Base-by-base conservation (phyloP, 306 rosid genomes). In the Vigna unguiculata region DNA sequence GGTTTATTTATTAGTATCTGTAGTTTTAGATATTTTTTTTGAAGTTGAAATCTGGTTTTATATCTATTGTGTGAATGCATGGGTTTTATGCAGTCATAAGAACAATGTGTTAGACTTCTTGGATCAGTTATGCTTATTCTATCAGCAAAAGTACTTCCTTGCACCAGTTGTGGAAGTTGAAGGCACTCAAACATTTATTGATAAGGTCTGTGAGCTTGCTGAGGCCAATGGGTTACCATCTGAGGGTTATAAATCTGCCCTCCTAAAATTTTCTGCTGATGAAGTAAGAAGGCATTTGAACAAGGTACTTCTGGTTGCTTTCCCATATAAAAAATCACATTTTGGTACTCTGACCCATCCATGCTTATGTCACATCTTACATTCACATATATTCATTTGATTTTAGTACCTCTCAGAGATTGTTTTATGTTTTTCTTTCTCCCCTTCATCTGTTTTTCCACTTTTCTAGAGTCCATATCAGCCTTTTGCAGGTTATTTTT, bases 191-290 rank as follows among this genome's bases (percentile, higher is more conserved):
- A 80, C 66, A 41, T 92, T 92, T 81, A 67, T 89, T 47, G 89
- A 89, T 69, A 85, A 85, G 81, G 85, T 88, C 78, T 85, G 77
- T n/a, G 86, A 90, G 83, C 90, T 92, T 86, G 99, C 97, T 36
- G 96, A 88, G 83, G 86, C 84, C 41, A 87, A 88, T 79, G 97
- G 89, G 3, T 75, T 95, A 81, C 88, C 97, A 40, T 81, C 99
- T 68, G 85, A 90, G 60, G 78, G 82, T 57, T 92, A 83, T 57
- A 84, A 68, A 69, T 81, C 91, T 77, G 70, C 87, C 75, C 87
- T 89, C 52, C 38, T 77, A 9, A 87, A 87, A 46, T 80, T 89
- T 79, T 89, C 93, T 60, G 75, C 83, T 62, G 91, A 75, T 34
- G 85, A 89, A 49, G 73, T 87, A 83, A 90, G 83, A 80, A 87